Base-by-base conservation (phyloP, 169 alveolate genomes). In the Eimeria acervulina region DNA sequence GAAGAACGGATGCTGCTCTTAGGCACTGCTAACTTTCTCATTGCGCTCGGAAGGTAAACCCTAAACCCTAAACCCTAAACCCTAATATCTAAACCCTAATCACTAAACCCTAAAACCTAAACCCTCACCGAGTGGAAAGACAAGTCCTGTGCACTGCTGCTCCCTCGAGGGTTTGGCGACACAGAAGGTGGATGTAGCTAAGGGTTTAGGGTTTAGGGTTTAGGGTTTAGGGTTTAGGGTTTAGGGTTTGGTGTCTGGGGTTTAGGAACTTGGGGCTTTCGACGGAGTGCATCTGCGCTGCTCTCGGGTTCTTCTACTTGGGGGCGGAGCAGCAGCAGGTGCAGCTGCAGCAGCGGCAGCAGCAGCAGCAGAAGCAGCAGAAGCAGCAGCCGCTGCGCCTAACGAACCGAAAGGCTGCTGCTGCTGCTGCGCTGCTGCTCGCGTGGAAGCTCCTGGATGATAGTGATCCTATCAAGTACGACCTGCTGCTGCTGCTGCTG, bases 301-400 rank as follows among this genome's bases (percentile, higher is more conserved):
- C 33, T 19, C 19, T 72, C 21, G 40, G 83, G 44, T 72, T 72
- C 33, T 19, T 72, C 83, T 28, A 19, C 47, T 38, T 26, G 83
- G 47, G 42, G 10, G 17, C 42, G 40, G 47, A 72, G 83, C 83
- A 36, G 83, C 83, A 47, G 55, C 55, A 47, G 55, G 12, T 7
- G 55, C 55, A 47, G 55, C 55, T 7, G 55, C 55, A 47, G 55
- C 55, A 47, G 55, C 55, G 12, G 55, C 55, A 47, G 55, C 55
- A 72, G 83, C 83, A 72, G 47, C 52, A 72, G 83, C 83, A 72
- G 83, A 42, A 72, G 83, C 83, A 72, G 47, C 74, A 63, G 83
- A 42, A 72, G 52, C 83, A 72, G 44, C 83, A 13, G 47, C 83
- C n/a, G 36, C 83, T n/a, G 83, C 42, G 83, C 15, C 83, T 72